Conservation (phyloP, 108 stramenopile genomes). For the Skeletonema marinoi region DNA sequence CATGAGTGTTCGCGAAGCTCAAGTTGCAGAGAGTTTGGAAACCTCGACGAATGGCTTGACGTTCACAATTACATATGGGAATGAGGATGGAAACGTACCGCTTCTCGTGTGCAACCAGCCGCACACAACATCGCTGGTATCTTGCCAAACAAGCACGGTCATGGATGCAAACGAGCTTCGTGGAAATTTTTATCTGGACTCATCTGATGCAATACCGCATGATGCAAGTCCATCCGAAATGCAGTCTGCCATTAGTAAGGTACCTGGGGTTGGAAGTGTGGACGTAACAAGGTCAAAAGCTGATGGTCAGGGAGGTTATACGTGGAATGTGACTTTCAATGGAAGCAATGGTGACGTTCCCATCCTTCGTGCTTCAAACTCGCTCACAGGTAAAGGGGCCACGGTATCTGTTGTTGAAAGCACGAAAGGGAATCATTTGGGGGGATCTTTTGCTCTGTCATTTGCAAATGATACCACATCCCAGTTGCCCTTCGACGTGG, state of each 20-base stretch:
- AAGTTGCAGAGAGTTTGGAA: constrained; percentile 42
- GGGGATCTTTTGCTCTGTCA: constrained; percentile 60
- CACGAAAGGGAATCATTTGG: constrained; percentile 74
- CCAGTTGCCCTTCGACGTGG: constrained; percentile 53
- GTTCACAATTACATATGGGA: constrained; percentile 65
- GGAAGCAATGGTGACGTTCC: constrained; percentile 61
- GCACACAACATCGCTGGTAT: constrained; percentile 17
- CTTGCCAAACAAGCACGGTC: constrained; percentile 65
- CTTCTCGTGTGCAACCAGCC: constrained; percentile 45
- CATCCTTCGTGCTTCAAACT: constrained; percentile 40
- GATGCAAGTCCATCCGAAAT: constrained; percentile 69
- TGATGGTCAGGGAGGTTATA: constrained; percentile 59
- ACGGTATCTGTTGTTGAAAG: constrained; percentile 37
- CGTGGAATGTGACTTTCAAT: constrained; percentile 79
- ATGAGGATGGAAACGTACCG: constrained; percentile 51
- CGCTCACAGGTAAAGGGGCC: constrained; percentile 63
- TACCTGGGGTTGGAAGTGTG: constrained; percentile 62
- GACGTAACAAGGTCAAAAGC: constrained; percentile 54
- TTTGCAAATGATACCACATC: constrained; percentile 53
- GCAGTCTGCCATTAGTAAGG: constrained; percentile 53
- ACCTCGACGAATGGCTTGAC: constrained; percentile 49
- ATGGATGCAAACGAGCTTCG: constrained; percentile 78
- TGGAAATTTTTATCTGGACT: constrained; percentile 68
- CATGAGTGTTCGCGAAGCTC: constrained; percentile 42
- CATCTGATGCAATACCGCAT: constrained; percentile 56